Percentiles rank a stretch among this genome's conserved stretches.
These are phyloP conservation scores for Sisymbrium irio DNA, from an alignment of 345 rosid genomes.

Conservation along the genomic window DNA sequence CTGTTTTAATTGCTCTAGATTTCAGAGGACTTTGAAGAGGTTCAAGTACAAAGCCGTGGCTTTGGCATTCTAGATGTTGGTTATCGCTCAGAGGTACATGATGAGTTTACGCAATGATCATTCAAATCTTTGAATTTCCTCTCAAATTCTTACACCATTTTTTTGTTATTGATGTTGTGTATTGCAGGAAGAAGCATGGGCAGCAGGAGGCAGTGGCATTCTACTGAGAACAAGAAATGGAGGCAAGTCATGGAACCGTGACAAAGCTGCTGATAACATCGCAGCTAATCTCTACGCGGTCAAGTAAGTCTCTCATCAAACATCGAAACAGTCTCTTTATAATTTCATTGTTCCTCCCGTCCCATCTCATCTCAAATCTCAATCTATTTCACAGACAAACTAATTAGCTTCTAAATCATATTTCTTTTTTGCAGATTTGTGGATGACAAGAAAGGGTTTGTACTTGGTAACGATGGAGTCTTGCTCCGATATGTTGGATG, in stretches of 20 bases:
- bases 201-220: constrained; percentile 95
- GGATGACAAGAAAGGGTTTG: constrained; percentile 75
- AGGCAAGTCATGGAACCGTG: constrained; percentile 88
- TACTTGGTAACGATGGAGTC: constrained; percentile 86
- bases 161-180: not conserved
- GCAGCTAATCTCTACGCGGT: constrained; percentile 96
- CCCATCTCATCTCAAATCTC: not conserved
- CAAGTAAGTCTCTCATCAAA: constrained; percentile 53
- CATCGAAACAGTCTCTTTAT: not conserved
- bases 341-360: not conserved
- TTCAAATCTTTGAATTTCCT: not conserved
- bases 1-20: constrained; percentile 39
- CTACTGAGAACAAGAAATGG: constrained; percentile 88
- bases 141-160: not conserved
- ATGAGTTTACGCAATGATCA: not conserved
- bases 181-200: constrained; percentile 96
- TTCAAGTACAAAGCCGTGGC: constrained; percentile 87
- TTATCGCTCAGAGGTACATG: constrained; percentile 74
- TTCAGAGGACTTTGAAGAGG: constrained; percentile 77
- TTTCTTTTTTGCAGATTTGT: constrained; percentile 54
- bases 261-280: constrained; percentile 93
- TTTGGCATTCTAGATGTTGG: constrained; percentile 98
- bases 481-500: constrained; percentile 93
- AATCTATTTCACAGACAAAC: not conserved
- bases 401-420: not conserved